A percentile compares a stretch with the other conserved stretches of the same genome.
Evolutionary conservation across 192 early-diverging fungal species (phyloP).

Genomic region (Chytriomyces hyalinus): DNA sequence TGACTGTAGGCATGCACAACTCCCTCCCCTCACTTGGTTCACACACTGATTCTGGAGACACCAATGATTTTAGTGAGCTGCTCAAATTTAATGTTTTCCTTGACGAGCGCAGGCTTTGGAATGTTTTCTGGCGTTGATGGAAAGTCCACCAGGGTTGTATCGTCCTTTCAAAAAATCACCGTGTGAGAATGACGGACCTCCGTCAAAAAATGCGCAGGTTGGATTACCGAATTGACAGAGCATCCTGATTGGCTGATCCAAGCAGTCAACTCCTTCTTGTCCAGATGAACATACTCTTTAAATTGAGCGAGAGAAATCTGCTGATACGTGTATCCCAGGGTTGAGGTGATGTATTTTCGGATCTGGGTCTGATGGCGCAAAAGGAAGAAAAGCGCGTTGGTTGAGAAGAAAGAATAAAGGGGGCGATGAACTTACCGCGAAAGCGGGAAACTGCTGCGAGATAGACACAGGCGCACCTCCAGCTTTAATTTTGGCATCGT

Average conservation of each 20-base stretch:
- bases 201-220: neutral
- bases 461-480: constrained; percentile 50
- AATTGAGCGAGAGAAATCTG: constrained; percentile 69
- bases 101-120: constrained; percentile 82
- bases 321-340: constrained; percentile 82
- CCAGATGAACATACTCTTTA: constrained; percentile 70
- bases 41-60: constrained; percentile 2
- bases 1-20: neutral
- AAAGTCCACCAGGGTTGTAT: constrained; percentile 66
- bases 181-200: neutral
- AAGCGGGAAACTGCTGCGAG: constrained; percentile 53
- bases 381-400: constrained; percentile 51
- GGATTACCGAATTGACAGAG: constrained; percentile 9
- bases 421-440: neutral
- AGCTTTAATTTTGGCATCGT: constrained; percentile 20
- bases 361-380: constrained; percentile 56
- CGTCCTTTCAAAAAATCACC: neutral
- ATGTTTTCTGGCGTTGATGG: constrained; percentile 84
- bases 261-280: constrained; percentile 65
- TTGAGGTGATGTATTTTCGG: constrained; percentile 74
- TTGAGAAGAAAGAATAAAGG: neutral
- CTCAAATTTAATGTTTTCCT: constrained; percentile 89
- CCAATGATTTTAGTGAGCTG: constrained; percentile 56
- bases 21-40: neutral
- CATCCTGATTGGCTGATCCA: constrained; percentile 49